Percentiles rank a stretch among this genome's conserved stretches.
These are phyloP conservation scores for Alternaria sp. DNA, from an alignment of 2,329 filamentous ascomycete species.

Conservation along the genomic window DNA sequence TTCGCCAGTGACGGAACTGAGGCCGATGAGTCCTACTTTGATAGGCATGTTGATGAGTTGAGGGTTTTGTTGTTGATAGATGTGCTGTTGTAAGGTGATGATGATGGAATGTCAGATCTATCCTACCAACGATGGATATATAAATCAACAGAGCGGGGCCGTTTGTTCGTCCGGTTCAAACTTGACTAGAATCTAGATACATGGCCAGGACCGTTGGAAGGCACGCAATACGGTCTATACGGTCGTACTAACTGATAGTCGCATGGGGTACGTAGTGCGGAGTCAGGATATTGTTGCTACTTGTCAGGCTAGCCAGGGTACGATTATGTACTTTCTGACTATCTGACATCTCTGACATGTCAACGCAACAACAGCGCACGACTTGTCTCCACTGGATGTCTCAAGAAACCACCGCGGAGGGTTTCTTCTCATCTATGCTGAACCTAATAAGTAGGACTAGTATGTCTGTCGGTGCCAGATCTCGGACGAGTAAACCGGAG, in stretches of 20 bases:
- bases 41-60: conserved; percentile 31
- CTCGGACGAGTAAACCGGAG: not conserved
- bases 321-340: not conserved
- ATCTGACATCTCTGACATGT: conserved; percentile 7
- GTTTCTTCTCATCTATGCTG: not conserved
- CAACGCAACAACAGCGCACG: not conserved
- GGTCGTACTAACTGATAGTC: not conserved
- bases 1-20: conserved; percentile 15
- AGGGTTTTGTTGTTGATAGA: not conserved
- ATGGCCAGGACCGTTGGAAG: not conserved
- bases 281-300: not conserved
- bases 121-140: not conserved
- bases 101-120: not conserved
- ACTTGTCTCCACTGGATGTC: not conserved
- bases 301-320: not conserved
- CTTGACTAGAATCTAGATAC: not conserved
- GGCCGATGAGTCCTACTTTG: conserved; percentile 37
- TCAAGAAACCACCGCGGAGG: not conserved
- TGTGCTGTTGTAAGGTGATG: not conserved
- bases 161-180: not conserved
- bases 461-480: not conserved
- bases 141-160: not conserved
- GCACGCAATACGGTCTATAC: not conserved
- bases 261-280: not conserved
- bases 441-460: not conserved